phyloP scores from a whole-genome alignment of 1,139 yeast species.

The Yamadazyma oceani region DNA sequence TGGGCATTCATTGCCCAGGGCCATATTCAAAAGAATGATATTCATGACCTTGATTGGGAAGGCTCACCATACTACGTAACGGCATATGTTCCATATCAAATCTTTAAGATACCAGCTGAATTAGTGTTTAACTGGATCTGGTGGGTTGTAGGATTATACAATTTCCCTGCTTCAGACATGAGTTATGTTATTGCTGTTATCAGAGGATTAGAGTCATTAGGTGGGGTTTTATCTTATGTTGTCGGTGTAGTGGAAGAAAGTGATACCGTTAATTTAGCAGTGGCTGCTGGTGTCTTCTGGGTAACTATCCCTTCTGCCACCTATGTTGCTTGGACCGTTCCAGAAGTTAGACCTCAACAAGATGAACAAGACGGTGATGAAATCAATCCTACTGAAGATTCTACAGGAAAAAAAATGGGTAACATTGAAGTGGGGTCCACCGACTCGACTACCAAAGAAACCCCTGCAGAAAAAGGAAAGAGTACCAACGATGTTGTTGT shows the following conservation, averaged over 20 bases:
- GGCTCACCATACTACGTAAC: conserved; percentile 16
- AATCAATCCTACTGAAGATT: neutral
- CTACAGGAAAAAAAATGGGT: neutral
- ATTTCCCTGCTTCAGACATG: conserved; percentile 15
- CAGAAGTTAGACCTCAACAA: conserved; percentile 1
- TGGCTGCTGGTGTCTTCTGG: conserved; percentile 20
- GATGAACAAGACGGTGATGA: conserved; percentile 1
- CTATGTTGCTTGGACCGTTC: conserved; percentile 11
- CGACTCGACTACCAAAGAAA: neutral
- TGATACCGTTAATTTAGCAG: conserved; percentile 20
- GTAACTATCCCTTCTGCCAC: conserved; percentile 14
- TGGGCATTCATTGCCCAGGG: conserved; percentile 19
- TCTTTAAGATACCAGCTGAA: conserved; percentile 20
- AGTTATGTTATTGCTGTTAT: conserved; percentile 11
- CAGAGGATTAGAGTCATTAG: conserved; percentile 10
- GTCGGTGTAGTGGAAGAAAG: conserved; percentile 18
- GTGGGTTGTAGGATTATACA: conserved; percentile 21
- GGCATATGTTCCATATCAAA: conserved; percentile 19
- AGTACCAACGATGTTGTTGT: neutral
- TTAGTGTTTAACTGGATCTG: conserved; percentile 22
- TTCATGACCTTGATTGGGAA: conserved; percentile 18
- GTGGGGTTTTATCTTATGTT: conserved; percentile 19
- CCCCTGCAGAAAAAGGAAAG: neutral
- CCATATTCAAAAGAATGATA: conserved; percentile 14
- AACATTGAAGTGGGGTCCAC: conserved; percentile 1